Percentiles rank a stretch among this genome's conserved stretches.
These are phyloP conservation scores for Coccinonectria pachysandricola DNA, from an alignment of 2,329 filamentous ascomycete species.

Conservation along the genomic window DNA sequence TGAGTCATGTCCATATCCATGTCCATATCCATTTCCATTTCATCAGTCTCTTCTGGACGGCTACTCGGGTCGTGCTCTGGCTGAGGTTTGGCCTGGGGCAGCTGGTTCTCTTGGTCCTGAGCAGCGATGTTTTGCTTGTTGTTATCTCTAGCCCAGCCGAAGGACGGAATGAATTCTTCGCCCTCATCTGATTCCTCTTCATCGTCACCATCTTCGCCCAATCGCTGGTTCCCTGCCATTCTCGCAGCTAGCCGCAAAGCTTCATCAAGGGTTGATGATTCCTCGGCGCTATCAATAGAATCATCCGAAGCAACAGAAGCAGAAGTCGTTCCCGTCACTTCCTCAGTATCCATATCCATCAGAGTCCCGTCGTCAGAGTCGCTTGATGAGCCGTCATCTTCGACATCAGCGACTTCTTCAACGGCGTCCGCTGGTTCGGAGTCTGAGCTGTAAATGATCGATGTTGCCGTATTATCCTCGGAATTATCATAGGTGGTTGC, in stretches of 20 bases:
- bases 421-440: slow-evolving; percentile 46
- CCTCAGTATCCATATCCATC: slow-evolving; percentile 74
- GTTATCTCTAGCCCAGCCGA: slow-evolving; percentile 60
- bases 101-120: slow-evolving; percentile 32
- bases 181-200: slow-evolving; percentile 54
- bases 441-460: slow-evolving; percentile 66
- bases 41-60: slow-evolving; percentile 21
- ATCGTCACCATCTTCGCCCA: slow-evolving; percentile 40
- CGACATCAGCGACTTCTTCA: slow-evolving; percentile 45
- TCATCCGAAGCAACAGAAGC: slow-evolving; percentile 54
- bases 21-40: slow-evolving; percentile 34
- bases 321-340: slow-evolving; percentile 62
- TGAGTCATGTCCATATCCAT: slow-evolving; percentile 48
- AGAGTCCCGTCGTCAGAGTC: slow-evolving; percentile 68
- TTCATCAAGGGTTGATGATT: slow-evolving; percentile 66
- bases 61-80: slow-evolving; percentile 6
- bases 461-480: slow-evolving; percentile 59
- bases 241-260: slow-evolving; percentile 65
- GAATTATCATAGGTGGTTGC: slow-evolving; percentile 54
- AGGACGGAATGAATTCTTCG: slow-evolving; percentile 65
- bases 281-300: slow-evolving; percentile 49
- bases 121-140: slow-evolving; percentile 19
- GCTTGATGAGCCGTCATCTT: slow-evolving; percentile 35
- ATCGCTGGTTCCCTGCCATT: slow-evolving; percentile 62
- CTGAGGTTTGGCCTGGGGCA: slow-evolving; percentile 3